Percentiles rank a stretch among this genome's conserved stretches.
Conservation (phyloP, 345 rosid genomes). For the Boechera divaricarpa region DNA sequence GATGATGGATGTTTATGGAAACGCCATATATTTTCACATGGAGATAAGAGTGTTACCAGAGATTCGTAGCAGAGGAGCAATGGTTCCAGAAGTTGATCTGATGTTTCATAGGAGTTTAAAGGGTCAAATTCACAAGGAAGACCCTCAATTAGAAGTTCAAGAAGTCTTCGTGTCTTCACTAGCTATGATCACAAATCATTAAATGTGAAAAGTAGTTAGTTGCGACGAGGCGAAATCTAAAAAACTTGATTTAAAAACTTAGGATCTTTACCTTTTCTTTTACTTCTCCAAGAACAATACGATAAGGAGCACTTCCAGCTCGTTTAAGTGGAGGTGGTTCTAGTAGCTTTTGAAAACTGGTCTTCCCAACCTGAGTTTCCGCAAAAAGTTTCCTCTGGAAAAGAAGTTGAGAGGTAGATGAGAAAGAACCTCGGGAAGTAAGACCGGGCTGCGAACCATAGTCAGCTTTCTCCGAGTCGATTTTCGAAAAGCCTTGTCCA, state of each 20-base stretch:
- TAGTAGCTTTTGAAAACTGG: slow-evolving; percentile 93
- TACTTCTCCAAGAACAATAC: slow-evolving; percentile 92
- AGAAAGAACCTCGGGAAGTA: slow-evolving; percentile 51
- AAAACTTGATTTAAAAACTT: background rate
- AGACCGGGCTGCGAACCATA: slow-evolving; percentile 47
- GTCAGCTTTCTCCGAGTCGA: slow-evolving; percentile 37
- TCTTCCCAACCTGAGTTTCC: slow-evolving; percentile 80
- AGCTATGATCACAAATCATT: slow-evolving; percentile 59
- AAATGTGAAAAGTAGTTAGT: background rate
- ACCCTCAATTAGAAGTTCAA: slow-evolving; percentile 91
- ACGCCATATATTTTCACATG: background rate
- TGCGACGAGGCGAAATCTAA: too few relatives aligned
- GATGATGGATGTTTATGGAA: background rate
- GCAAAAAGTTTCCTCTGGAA: slow-evolving; percentile 79
- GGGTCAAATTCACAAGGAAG: slow-evolving; percentile 89
- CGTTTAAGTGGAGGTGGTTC: slow-evolving; percentile 86
- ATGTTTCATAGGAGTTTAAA: slow-evolving; percentile 77
- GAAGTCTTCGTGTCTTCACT: slow-evolving; percentile 71
- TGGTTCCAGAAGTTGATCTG: slow-evolving; percentile 84
- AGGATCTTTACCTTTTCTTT: slow-evolving; percentile 75
- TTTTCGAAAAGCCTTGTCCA: slow-evolving; percentile 46
- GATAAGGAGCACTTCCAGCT: slow-evolving; percentile 89
- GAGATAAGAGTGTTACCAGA: slow-evolving; percentile 54
- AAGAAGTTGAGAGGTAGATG: slow-evolving; percentile 52
- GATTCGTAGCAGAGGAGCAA: slow-evolving; percentile 88